Evolutionary conservation across 1,139 yeast genomes (phyloP).

Genomic region (Kodamaea alishanica): DNA sequence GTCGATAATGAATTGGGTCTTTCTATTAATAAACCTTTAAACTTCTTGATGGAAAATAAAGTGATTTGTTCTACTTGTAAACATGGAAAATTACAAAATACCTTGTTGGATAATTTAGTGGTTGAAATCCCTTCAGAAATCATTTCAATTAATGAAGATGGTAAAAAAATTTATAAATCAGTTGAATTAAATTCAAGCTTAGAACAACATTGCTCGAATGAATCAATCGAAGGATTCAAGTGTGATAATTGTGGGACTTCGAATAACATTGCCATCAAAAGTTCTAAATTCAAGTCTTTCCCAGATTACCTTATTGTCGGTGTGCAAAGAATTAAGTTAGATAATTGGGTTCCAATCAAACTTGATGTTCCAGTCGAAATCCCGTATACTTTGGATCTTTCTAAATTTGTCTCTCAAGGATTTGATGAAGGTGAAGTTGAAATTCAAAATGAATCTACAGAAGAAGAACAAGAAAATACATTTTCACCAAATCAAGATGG

Average conservation of each 20-base stretch:
- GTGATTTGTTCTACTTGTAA: slow-evolving; percentile 61
- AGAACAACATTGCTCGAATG: slow-evolving; percentile 43
- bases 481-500: slow-evolving; percentile 58
- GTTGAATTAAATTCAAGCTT: slow-evolving; percentile 55
- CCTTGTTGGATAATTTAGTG: slow-evolving; percentile 65
- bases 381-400: slow-evolving; percentile 44
- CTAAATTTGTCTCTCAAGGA: slow-evolving; percentile 27
- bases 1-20: slow-evolving; percentile 53
- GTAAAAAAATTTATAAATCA: slow-evolving; percentile 43
- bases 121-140: slow-evolving; percentile 47
- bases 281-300: slow-evolving; percentile 52
- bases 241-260: slow-evolving; percentile 56
- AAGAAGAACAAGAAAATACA: background rate
- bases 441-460: slow-evolving; percentile 18
- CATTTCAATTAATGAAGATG: slow-evolving; percentile 31
- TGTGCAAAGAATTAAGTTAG: slow-evolving; percentile 75
- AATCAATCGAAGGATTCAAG: slow-evolving; percentile 58
- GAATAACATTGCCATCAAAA: slow-evolving; percentile 43
- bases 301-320: slow-evolving; percentile 72
- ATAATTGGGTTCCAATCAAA: slow-evolving; percentile 89
- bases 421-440: slow-evolving; percentile 39
- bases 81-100: slow-evolving; percentile 54
- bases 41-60: slow-evolving; percentile 63
- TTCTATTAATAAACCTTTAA: slow-evolving; percentile 49
- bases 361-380: slow-evolving; percentile 67